These are phyloP conservation scores for Camellia japonica DNA, from an alignment of 148 eudicot genomes.

Conservation along the genomic window DNA sequence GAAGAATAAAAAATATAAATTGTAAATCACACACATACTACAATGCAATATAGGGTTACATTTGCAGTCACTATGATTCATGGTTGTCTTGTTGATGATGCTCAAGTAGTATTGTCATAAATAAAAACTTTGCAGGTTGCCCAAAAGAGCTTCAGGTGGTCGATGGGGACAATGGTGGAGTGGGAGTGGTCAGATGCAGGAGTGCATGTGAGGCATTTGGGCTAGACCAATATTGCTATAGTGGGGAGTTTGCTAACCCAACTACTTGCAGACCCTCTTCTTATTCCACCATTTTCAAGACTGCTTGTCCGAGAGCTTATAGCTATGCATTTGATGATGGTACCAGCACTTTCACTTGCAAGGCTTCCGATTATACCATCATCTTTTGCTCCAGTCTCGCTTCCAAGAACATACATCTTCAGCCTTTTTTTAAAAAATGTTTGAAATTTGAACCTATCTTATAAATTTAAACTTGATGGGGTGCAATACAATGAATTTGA, in stretches of 20 bases:
- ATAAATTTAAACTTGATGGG: too few species aligned
- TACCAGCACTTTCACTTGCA: conserved; percentile 93
- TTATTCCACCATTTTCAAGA: conserved; percentile 80
- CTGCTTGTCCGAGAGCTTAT: conserved; percentile 89
- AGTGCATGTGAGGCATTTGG: conserved; percentile 89
- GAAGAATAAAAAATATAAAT: too few species aligned
- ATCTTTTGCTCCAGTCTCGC: conserved; percentile 54
- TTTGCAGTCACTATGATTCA: background rate
- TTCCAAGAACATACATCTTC: too few species aligned
- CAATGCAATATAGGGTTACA: too few species aligned
- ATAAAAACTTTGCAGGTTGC: conserved; percentile 50
- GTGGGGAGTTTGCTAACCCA: conserved; percentile 81
- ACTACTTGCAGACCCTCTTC: conserved; percentile 68
- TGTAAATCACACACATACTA: too few species aligned
- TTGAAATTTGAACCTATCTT: too few species aligned
- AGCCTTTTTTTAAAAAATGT: too few species aligned
- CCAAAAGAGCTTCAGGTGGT: conserved; percentile 93
- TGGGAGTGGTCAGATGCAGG: conserved; percentile 71
- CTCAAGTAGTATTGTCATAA: background rate
- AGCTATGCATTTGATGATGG: conserved; percentile 93
- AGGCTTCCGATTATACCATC: conserved; percentile 64
- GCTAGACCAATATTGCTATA: conserved; percentile 82
- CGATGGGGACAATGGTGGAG: conserved; percentile 44
- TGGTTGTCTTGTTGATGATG: too few species aligned
- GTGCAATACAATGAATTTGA: too few species aligned